Evolutionary conservation across 176 grass and related monocot genomes (phyloP).

Genomic region (Oryza australiensis): DNA sequence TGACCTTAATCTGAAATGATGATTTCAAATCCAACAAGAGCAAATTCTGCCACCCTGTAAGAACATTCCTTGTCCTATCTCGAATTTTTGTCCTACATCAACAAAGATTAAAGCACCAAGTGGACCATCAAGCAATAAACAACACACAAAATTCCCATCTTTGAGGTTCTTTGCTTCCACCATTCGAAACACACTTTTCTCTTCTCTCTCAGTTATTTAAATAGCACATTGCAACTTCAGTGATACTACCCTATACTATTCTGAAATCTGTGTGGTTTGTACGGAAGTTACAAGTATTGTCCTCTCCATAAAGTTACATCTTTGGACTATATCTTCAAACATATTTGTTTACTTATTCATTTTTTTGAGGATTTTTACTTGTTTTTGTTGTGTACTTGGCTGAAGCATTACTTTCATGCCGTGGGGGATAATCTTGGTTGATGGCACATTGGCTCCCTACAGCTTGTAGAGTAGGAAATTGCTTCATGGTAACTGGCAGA

Average conservation of each 20-base stretch:
- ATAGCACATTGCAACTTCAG: background rate
- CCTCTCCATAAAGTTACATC: background rate
- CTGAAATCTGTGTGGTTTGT: background rate
- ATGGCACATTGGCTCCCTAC: background rate
- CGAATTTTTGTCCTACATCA: too few relatives aligned
- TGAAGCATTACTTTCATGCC: conserved; percentile 20
- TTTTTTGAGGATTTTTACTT: too few relatives aligned
- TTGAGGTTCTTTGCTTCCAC: conserved; percentile 38
- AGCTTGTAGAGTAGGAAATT: conserved; percentile 28
- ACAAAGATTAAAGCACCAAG: conserved; percentile 11
- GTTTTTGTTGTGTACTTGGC: background rate
- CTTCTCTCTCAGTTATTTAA: conserved; percentile 9
- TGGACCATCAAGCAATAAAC: conserved; percentile 20
- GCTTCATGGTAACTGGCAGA: background rate
- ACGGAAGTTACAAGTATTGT: conserved; percentile 27
- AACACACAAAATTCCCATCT: conserved; percentile 14
- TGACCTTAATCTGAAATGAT: background rate
- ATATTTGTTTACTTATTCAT: background rate
- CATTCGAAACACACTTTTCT: background rate
- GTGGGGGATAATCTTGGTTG: background rate
- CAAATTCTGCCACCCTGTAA: background rate
- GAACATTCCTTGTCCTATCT: too few relatives aligned
- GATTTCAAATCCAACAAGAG: background rate
- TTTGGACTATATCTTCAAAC: background rate
- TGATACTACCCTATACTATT: conserved; percentile 22